These are phyloP conservation scores for Phlyctochytrium bullatum DNA, from an alignment of 192 early-diverging fungal genomes.

Conservation along the genomic window DNA sequence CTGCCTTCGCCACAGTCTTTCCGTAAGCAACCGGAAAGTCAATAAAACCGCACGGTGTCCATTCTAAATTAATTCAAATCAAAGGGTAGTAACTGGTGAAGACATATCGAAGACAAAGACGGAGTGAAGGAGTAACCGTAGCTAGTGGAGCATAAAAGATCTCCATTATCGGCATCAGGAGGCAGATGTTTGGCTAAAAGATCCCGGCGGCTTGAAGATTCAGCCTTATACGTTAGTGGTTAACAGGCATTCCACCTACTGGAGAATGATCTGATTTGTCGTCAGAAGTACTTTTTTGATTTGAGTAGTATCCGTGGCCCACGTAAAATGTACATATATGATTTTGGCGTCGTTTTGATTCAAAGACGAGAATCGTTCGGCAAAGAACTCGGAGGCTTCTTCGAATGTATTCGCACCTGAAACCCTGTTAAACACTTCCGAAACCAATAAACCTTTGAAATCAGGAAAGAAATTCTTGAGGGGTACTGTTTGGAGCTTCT, in stretches of 20 bases:
- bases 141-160: no score
- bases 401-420: slow-evolving; percentile 49
- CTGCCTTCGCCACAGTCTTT: no score
- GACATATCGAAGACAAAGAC: no score
- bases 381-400: slow-evolving; percentile 46
- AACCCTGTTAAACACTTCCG: no score
- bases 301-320: slow-evolving; percentile 60
- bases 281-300: slow-evolving; percentile 54
- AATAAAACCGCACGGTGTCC: no score
- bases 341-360: slow-evolving; percentile 46
- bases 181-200: background rate
- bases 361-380: slow-evolving; percentile 38
- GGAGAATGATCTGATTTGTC: slow-evolving; percentile 51
- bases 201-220: slow-evolving; percentile 5
- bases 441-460: slow-evolving; percentile 52
- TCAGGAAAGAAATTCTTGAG: slow-evolving; percentile 47
- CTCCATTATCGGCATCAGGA: no score
- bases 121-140: no score
- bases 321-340: slow-evolving; percentile 60
- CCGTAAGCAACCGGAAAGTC: no score
- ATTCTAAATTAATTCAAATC: no score
- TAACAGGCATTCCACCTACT: slow-evolving; percentile 10
- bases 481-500: slow-evolving; percentile 36
- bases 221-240: background rate
- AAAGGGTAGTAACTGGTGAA: no score